Percentiles rank a stretch among this genome's conserved stretches.
Evolutionary conservation across 108 stramenopile species (phyloP).

Genomic region (Stephanodiscus minutulus): DNA sequence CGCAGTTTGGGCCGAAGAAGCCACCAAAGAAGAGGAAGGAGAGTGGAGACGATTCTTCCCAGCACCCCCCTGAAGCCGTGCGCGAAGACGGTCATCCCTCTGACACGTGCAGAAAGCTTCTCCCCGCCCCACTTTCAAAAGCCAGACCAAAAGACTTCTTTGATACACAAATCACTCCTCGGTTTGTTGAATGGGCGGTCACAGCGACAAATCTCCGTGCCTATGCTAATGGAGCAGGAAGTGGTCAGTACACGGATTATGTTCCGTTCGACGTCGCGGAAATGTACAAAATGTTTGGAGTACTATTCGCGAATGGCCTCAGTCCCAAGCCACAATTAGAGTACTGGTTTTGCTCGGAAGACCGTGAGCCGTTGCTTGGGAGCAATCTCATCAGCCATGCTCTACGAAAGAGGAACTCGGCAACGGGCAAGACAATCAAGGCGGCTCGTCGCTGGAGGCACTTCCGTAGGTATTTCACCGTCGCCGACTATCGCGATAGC

Average conservation of each 20-base stretch:
- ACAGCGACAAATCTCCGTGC: background rate
- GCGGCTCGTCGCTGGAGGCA: background rate
- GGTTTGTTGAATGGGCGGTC: background rate
- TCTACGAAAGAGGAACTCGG: background rate
- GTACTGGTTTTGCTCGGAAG: background rate
- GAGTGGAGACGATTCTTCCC: too few species aligned
- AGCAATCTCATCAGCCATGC: background rate
- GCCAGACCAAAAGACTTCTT: constrained; percentile 11
- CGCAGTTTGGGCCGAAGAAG: background rate
- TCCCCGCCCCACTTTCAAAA: background rate
- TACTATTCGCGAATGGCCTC: background rate
- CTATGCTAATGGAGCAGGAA: constrained; percentile 3
- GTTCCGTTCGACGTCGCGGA: background rate
- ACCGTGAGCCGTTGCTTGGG: background rate
- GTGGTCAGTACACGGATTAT: background rate
- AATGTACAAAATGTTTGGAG: background rate
- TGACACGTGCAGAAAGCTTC: background rate
- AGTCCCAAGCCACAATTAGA: background rate
- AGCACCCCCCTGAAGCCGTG: too few species aligned
- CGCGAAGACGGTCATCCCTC: background rate
- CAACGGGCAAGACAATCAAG: too few species aligned
- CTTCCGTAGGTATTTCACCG: background rate
- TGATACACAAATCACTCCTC: constrained; percentile 5
- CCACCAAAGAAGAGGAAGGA: too few species aligned
- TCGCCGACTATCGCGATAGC: background rate